Percentiles rank a stretch among this genome's conserved stretches.
phyloP scores from a whole-genome alignment of 352 stramenopile species.

The Phytophthora nicotianae region DNA sequence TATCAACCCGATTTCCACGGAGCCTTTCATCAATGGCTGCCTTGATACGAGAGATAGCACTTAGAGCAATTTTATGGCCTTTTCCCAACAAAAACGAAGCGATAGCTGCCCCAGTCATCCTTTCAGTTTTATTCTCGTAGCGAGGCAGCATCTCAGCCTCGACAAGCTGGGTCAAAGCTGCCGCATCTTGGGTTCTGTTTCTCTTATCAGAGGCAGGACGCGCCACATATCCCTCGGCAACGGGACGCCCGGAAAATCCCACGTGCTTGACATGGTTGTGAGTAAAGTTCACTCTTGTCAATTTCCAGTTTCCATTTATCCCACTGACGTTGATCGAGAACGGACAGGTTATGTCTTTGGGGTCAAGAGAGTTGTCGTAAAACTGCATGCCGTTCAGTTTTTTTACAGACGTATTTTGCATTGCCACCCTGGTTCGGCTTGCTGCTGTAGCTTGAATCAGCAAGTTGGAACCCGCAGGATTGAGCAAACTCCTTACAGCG shows the following conservation, averaged over 20 bases:
- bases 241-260: neutral
- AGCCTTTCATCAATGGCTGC: neutral
- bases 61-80: neutral
- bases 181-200: conserved; percentile 8
- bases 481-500: conserved; percentile 5
- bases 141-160: conserved; percentile 6
- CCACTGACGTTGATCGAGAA: conserved; percentile 1
- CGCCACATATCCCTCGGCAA: neutral
- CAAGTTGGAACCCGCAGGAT: conserved; percentile 1
- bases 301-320: conserved; percentile 11
- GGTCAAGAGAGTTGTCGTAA: conserved; percentile 5
- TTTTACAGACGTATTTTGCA: conserved; percentile 32
- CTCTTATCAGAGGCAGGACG: conserved; percentile 1
- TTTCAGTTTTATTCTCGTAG: neutral
- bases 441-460: neutral
- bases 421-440: conserved; percentile 10
- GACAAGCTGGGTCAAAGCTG: neutral
- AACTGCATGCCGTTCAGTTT: conserved; percentile 19
- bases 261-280: conserved; percentile 27
- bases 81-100: neutral
- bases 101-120: conserved; percentile 4
- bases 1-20: neutral
- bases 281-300: conserved; percentile 9
- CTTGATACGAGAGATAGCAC: conserved; percentile 8
- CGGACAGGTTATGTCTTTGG: neutral